phyloP scores from a whole-genome alignment of 1,284 basidiomycete genomes.

The Trametes versicolor region DNA sequence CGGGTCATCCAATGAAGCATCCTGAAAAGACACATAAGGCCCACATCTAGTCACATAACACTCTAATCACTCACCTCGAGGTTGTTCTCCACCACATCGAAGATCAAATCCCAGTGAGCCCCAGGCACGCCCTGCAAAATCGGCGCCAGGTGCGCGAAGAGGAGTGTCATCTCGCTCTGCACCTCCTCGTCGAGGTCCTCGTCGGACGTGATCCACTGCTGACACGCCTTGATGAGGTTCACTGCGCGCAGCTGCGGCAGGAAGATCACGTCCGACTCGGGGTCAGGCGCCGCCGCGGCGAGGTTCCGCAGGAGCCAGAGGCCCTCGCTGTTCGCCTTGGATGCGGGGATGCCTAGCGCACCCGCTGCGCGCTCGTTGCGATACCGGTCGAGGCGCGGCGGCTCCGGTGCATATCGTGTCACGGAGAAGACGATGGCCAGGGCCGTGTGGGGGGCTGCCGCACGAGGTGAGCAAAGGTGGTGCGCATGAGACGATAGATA shows the following conservation, averaged over 20 bases:
- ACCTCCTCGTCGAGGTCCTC: constrained; percentile 80
- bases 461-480: constrained; percentile 39
- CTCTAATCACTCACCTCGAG: constrained; percentile 70
- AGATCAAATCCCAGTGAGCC: constrained; percentile 92
- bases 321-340: constrained; percentile 75
- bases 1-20: constrained; percentile 68
- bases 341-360: constrained; percentile 74
- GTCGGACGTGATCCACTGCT: constrained; percentile 86
- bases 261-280: constrained; percentile 85
- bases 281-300: constrained; percentile 80
- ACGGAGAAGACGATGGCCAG: constrained; percentile 74
- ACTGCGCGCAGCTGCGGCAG: constrained; percentile 89
- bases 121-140: constrained; percentile 91
- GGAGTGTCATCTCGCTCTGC: constrained; percentile 77
- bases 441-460: constrained; percentile 71
- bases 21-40: constrained; percentile 50
- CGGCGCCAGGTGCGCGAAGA: constrained; percentile 85
- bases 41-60: no score
- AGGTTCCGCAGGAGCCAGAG: constrained; percentile 77
- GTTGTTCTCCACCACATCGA: constrained; percentile 90
- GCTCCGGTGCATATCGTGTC: constrained; percentile 71
- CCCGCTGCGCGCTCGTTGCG: constrained; percentile 91
- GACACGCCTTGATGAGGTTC: constrained; percentile 89
- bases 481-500: not conserved
- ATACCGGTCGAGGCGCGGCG: constrained; percentile 80